Base-by-base conservation (phyloP, 2,329 filamentous ascomycete species). In the Penicillium sclerotigenum region DNA sequence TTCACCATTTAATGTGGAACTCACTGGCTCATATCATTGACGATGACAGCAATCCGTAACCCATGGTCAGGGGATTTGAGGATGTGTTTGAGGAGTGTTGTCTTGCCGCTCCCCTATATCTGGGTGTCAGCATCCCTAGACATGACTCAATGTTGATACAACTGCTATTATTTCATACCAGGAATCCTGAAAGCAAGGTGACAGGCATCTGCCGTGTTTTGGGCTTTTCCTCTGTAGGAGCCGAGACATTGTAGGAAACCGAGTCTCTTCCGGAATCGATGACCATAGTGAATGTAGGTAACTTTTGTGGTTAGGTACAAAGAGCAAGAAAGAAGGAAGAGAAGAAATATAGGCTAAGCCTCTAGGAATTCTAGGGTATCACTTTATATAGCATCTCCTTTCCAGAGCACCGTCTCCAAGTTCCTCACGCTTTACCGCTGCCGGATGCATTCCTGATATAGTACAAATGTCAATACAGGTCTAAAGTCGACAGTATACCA, bases 1-100 rank as follows among this genome's bases (percentile, higher is more conserved):
- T 4, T 0, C 2, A 3, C 4, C 18, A 1, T 33, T n/a, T 14
- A n/a, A n/a, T 5, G 9, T 7, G 29, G 13, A n/a, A 71, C 78
- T 62, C 47, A 82, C 80, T 80, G 79, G 58, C 83, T 83, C 73
- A 90, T 88, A 57, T 90, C 87, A 61, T 90, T 90, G 36, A 90
- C 87, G 22, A 90, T 87, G 14, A 90, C 83, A 0, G 86, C 87
- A 55, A 90, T 88, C 1, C 81, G 80, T 9, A 89, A 77, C 1
- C 86, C 85, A 70, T 90, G 87, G 4, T 87, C 79, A 1, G 74
- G 71, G 0, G 83, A 85, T 34, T 81, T 81, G 5, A 90, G 80
- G 48, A 90, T 87, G 57, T 89, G 83, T 57, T 88, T 82, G 0
- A 90, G 78, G 0, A 90, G 78, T 0, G 87, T 89, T 0, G 87